Conservation (phyloP, 2,329 filamentous ascomycete genomes). For the Trichoderma atrobrunneum region DNA sequence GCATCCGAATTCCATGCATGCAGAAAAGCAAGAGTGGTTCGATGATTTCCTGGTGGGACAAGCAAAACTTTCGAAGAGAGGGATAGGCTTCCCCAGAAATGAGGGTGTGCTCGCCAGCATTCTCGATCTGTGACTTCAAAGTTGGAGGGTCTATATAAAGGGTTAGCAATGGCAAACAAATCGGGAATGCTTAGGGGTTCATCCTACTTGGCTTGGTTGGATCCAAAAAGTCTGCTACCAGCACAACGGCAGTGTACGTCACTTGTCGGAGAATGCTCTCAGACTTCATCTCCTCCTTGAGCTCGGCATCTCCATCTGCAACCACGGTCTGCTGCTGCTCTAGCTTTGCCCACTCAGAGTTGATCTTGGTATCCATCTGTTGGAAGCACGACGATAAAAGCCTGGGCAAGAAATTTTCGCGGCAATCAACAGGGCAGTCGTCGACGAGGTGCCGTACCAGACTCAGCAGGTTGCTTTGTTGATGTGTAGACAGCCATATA, state of each 20-base stretch:
- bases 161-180: not conserved
- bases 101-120: conserved; percentile 26
- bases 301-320: conserved; percentile 67
- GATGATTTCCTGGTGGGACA: conserved; percentile 73
- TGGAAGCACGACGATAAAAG: conserved; percentile 78
- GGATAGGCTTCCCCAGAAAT: conserved; percentile 43
- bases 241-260: conserved; percentile 86
- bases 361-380: conserved; percentile 85
- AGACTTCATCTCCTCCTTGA: conserved; percentile 96
- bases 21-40: conserved; percentile 90
- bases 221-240: conserved; percentile 86
- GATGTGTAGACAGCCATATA: conserved; percentile 80
- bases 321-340: conserved; percentile 59
- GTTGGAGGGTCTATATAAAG: conserved; percentile 32
- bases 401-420: conserved; percentile 78
- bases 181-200: not conserved
- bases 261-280: conserved; percentile 93
- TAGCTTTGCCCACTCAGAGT: conserved; percentile 79
- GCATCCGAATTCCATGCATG: conserved; percentile 84
- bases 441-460: conserved; percentile 86
- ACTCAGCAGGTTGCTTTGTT: conserved; percentile 89
- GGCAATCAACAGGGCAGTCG: conserved; percentile 78
- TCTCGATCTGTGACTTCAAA: conserved; percentile 29
- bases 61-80: conserved; percentile 76
- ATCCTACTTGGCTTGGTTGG: conserved; percentile 63